Evolutionary conservation across 2,329 filamentous ascomycete species (phyloP), one percentile per base, ranked within the genome.

Genomic region (Proliferodiscus dingleyae): DNA sequence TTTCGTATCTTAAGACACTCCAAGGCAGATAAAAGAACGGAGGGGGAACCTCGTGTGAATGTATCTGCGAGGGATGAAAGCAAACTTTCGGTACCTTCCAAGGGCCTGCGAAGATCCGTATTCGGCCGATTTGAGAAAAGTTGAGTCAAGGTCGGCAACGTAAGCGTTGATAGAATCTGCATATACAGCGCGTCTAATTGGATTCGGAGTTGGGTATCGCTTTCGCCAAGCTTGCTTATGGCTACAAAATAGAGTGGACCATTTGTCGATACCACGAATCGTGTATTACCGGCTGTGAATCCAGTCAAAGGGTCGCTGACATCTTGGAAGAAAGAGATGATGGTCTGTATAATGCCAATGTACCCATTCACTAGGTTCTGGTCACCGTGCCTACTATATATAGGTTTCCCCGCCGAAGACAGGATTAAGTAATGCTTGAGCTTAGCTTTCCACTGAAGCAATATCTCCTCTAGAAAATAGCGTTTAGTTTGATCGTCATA

Each of bases 341-440:
- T 91, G 34, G 93, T 98, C 64, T 97, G 93, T 2, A 96, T 84
- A 15, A 98, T 85, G 32, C 93, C 93, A 64, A 97, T 91, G 58
- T 93, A 96, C 41, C 87, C 86, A 58, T 94, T 95, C 62, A 97
- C 89, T 34, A 97, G 72, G 44, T 85, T 82, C 54, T 95, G 77
- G 57, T 96, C 89, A 32, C 94, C 93, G 63, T 98, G 91, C 39
- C 94, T 80, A 61, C 89, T 97, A 74, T 91, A 98, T 39, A 98
- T 94, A 9, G 93, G 94, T 65, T 98, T 98, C 16, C 93, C 93
- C 8, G 94, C 91, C 11, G 89, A 91, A 2, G 93, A 97, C 1
- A 98, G 72, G 59, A 98, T 95, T 68, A 98, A 81, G 66, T 95
- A 98, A 67, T 98, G 93, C 67, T 98, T 98, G 52, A 90, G 75